A percentile compares a stretch with the other conserved stretches of the same genome.
These are phyloP conservation scores for Tilletia indica DNA, from an alignment of 1,284 basidiomycete genomes.

Conservation along the genomic window DNA sequence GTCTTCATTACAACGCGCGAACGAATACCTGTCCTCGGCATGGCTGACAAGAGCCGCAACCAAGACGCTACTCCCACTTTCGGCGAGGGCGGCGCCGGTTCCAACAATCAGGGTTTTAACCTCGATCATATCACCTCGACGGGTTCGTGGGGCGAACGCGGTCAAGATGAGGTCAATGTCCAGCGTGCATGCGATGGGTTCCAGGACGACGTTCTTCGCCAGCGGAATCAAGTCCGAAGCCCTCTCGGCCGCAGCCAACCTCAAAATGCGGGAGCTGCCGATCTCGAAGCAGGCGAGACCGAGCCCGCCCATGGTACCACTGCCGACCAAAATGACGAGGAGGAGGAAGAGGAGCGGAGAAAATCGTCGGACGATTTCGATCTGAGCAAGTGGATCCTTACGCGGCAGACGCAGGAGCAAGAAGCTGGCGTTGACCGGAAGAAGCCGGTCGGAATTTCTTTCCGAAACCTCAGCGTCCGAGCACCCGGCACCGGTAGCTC, in stretches of 20 bases:
- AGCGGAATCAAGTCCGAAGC: slow-evolving; percentile 26
- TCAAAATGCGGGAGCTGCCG: not conserved
- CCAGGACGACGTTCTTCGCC: slow-evolving; percentile 26
- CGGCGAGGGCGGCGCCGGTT: slow-evolving; percentile 13
- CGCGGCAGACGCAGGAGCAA: slow-evolving; percentile 31
- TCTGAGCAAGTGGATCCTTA: slow-evolving; percentile 37
- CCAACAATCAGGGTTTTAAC: not conserved
- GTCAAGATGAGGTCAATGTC: slow-evolving; percentile 36
- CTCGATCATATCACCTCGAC: not conserved
- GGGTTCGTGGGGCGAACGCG: slow-evolving; percentile 41
- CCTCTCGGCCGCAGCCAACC: slow-evolving; percentile 24
- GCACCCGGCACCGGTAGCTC: slow-evolving; percentile 36
- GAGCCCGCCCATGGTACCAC: slow-evolving; percentile 19
- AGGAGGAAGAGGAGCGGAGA: slow-evolving; percentile 8
- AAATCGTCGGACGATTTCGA: slow-evolving; percentile 31
- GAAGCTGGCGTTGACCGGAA: slow-evolving; percentile 32
- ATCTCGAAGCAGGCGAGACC: slow-evolving; percentile 3
- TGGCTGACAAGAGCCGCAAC: not conserved
- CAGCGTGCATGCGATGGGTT: slow-evolving; percentile 35
- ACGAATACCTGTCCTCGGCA: not conserved
- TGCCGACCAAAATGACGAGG: slow-evolving; percentile 17
- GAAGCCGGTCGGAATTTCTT: slow-evolving; percentile 46
- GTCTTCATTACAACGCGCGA: too few species aligned
- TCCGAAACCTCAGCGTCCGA: slow-evolving; percentile 37
- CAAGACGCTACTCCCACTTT: not conserved